These are phyloP conservation scores for Botrytis elliptica DNA, from an alignment of 2,329 filamentous ascomycete species.

Conservation along the genomic window DNA sequence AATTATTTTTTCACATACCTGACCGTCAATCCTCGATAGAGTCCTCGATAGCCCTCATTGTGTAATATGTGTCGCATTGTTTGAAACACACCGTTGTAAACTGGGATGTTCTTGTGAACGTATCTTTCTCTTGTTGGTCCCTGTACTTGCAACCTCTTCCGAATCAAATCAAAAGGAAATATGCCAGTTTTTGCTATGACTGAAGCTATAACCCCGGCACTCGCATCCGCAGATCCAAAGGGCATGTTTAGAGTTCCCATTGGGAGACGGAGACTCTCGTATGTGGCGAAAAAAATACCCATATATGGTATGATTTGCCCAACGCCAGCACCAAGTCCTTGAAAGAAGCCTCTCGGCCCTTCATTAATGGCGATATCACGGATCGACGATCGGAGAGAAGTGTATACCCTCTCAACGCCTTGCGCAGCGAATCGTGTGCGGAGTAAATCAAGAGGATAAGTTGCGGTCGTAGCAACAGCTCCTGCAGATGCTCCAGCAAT, in stretches of 20 bases:
- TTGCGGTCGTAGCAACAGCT: constrained; percentile 74
- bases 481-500: constrained; percentile 80
- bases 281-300: constrained; percentile 91
- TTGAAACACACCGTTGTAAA: constrained; percentile 65
- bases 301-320: constrained; percentile 93
- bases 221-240: constrained; percentile 78
- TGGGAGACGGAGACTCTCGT: constrained; percentile 70
- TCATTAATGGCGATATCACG: constrained; percentile 72
- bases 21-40: constrained; percentile 87
- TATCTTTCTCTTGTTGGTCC: constrained; percentile 79
- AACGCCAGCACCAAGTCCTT: constrained; percentile 76
- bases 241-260: constrained; percentile 57
- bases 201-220: constrained; percentile 76
- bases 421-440: constrained; percentile 97
- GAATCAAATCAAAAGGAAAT: constrained; percentile 88
- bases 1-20: constrained; percentile 41
- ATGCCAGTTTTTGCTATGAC: constrained; percentile 83
- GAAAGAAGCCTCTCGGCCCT: constrained; percentile 79
- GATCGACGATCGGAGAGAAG: constrained; percentile 66
- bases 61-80: constrained; percentile 68
- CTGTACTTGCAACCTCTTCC: constrained; percentile 93
- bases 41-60: constrained; percentile 71
- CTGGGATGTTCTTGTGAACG: constrained; percentile 83
- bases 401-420: constrained; percentile 76
- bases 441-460: constrained; percentile 91